These are phyloP conservation scores for Straminergon stramineum DNA, from an alignment of 225 moss, liverwort and hornwort species.

Conservation along the genomic window DNA sequence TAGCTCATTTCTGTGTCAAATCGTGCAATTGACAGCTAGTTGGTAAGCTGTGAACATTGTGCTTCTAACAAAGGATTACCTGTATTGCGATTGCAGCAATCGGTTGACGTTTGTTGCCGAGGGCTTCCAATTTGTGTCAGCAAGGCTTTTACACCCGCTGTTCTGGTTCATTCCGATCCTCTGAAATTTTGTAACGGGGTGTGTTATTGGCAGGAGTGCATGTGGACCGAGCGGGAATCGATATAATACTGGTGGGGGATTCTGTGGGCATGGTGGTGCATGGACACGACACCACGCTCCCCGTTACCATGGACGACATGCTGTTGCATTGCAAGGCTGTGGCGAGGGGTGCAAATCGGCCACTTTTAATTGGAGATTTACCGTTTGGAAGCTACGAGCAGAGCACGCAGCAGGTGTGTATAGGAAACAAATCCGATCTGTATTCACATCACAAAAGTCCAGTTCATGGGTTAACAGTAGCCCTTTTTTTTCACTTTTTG, in stretches of 20 bases:
- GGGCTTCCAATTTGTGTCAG: not conserved
- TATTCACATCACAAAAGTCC: not conserved
- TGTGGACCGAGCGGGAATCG: slow-evolving; percentile 90
- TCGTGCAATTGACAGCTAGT: not conserved
- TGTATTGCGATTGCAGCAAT: not conserved
- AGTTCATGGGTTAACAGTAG: not conserved
- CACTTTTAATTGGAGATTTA: slow-evolving; percentile 82
- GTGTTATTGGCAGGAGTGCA: slow-evolving; percentile 49
- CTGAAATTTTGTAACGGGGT: not conserved
- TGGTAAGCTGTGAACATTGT: not conserved
- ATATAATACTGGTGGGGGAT: slow-evolving; percentile 82
- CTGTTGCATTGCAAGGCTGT: slow-evolving; percentile 84
- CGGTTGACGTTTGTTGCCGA: not conserved
- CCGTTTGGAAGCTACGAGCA: slow-evolving; percentile 98
- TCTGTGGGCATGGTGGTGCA: slow-evolving; percentile 99
- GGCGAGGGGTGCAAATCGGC: slow-evolving; percentile 73
- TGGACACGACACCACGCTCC: slow-evolving; percentile 93
- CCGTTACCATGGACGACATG: slow-evolving; percentile 91
- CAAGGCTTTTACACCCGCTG: not conserved
- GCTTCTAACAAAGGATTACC: not conserved
- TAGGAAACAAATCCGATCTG: not conserved
- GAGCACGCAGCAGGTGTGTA: slow-evolving; percentile 70
- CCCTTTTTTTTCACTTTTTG: no score
- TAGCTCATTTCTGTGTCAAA: not conserved
- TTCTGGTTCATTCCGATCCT: not conserved